A percentile compares a stretch with the other conserved stretches of the same genome.
Evolutionary conservation across 805 yeast genomes (phyloP).

Genomic region (Yarrowia divulgata): DNA sequence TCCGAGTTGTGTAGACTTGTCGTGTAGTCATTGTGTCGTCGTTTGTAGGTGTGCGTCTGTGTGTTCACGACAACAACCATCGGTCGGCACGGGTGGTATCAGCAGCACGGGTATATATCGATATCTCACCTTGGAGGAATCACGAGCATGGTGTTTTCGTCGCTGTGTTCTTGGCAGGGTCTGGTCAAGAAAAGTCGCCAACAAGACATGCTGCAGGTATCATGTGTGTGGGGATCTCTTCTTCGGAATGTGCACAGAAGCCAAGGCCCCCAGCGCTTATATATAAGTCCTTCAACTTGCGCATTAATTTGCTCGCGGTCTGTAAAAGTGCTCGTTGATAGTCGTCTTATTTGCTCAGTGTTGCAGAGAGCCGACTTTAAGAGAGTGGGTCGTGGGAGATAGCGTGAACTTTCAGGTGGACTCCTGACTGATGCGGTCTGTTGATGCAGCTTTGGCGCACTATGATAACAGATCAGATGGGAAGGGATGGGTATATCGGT

Average conservation of each 20-base stretch:
- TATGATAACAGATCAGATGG: not conserved
- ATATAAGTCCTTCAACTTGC: conserved; percentile 15
- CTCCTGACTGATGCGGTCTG: not conserved
- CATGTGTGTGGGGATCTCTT: not conserved
- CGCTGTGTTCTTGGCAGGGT: not conserved
- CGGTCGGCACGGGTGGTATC: no score
- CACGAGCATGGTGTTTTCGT: not conserved
- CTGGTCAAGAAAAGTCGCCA: not conserved
- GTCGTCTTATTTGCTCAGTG: conserved; percentile 7
- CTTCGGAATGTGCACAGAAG: not conserved
- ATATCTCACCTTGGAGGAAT: not conserved
- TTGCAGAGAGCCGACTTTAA: not conserved
- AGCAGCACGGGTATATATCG: not conserved
- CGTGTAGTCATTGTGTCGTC: no score
- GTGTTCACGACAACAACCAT: no score
- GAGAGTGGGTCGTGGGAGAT: not conserved
- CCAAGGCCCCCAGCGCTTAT: not conserved
- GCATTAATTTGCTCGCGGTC: conserved; percentile 28
- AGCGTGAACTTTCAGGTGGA: not conserved
- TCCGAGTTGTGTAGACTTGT: not conserved
- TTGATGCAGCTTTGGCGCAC: not conserved
- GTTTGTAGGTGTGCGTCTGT: no score
- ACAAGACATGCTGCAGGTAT: not conserved
- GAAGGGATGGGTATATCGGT: not conserved
- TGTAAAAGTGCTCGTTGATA: not conserved